Percentiles rank a stretch among this genome's conserved stretches.
These are phyloP conservation scores for Periconia sp. DNA, from an alignment of 2,329 filamentous ascomycete species.

Conservation along the genomic window DNA sequence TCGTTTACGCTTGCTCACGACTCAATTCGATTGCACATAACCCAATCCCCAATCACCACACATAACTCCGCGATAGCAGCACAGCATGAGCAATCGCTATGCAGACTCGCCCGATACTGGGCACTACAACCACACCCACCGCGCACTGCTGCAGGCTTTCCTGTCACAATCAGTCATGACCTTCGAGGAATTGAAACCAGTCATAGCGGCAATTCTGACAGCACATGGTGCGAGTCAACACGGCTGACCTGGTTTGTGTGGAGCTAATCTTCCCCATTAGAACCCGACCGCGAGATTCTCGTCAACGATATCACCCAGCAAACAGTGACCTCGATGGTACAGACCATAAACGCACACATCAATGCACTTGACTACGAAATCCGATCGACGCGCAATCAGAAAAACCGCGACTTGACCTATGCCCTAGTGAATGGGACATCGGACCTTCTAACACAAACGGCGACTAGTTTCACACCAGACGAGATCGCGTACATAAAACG, in stretches of 20 bases:
- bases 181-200: conserved; percentile 68
- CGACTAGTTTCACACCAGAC: conserved; percentile 76
- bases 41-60: background rate
- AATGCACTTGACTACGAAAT: conserved; percentile 87
- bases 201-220: conserved; percentile 75
- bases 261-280: conserved; percentile 14
- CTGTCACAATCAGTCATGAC: conserved; percentile 78
- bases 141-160: conserved; percentile 89
- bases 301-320: conserved; percentile 67
- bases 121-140: conserved; percentile 61
- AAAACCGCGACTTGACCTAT: conserved; percentile 66
- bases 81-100: background rate
- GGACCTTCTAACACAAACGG: conserved; percentile 82
- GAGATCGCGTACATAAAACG: conserved; percentile 90
- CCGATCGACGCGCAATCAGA: conserved; percentile 71
- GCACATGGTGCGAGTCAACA: conserved; percentile 49
- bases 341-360: conserved; percentile 69
- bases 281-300: conserved; percentile 49
- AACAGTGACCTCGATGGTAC: conserved; percentile 69
- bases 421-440: conserved; percentile 86
- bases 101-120: conserved; percentile 16
- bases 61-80: background rate
- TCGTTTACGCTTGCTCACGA: too few relatives aligned
- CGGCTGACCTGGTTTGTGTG: background rate
- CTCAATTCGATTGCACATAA: background rate